Percentiles rank a stretch among this genome's conserved stretches.
phyloP scores from a whole-genome alignment of 2,329 filamentous ascomycete genomes.

The Trichoderma lentiforme region DNA sequence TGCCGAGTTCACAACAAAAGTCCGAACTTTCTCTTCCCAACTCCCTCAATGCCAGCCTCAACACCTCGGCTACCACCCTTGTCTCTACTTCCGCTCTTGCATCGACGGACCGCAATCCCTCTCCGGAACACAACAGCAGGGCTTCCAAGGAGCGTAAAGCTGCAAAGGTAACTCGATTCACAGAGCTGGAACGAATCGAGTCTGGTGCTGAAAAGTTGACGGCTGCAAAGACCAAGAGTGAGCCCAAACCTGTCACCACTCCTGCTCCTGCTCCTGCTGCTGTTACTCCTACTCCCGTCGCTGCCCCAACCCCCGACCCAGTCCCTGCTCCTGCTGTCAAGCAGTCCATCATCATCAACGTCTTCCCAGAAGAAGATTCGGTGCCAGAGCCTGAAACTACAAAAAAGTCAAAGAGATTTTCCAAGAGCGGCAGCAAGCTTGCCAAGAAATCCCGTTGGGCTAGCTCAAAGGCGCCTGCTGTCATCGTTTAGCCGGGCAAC shows the following conservation, averaged over 20 bases:
- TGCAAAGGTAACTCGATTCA: slow-evolving; percentile 28
- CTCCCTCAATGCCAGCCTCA: slow-evolving; percentile 20
- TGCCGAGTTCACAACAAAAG: slow-evolving; percentile 20
- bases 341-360: slow-evolving; percentile 23
- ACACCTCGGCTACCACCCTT: slow-evolving; percentile 16
- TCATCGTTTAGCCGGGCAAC: slow-evolving; percentile 18
- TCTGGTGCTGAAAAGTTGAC: slow-evolving; percentile 24
- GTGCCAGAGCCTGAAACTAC: slow-evolving; percentile 20
- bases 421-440: slow-evolving; percentile 30
- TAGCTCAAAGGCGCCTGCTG: slow-evolving; percentile 21
- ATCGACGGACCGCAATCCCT: slow-evolving; percentile 13
- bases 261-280: slow-evolving; percentile 18
- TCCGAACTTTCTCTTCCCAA: slow-evolving; percentile 25
- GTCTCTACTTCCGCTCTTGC: slow-evolving; percentile 3
- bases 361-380: slow-evolving; percentile 24
- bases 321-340: neutral
- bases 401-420: slow-evolving; percentile 29
- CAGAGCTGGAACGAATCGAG: slow-evolving; percentile 32
- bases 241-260: neutral
- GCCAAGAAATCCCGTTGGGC: slow-evolving; percentile 27
- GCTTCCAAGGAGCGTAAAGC: slow-evolving; percentile 23
- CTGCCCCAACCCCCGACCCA: neutral
- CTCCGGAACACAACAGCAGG: slow-evolving; percentile 8
- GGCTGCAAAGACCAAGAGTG: neutral
- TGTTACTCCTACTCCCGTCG: neutral